Evolutionary conservation across 1,139 yeast genomes (phyloP).

Genomic region (Arxiozyma heterogenica): DNA sequence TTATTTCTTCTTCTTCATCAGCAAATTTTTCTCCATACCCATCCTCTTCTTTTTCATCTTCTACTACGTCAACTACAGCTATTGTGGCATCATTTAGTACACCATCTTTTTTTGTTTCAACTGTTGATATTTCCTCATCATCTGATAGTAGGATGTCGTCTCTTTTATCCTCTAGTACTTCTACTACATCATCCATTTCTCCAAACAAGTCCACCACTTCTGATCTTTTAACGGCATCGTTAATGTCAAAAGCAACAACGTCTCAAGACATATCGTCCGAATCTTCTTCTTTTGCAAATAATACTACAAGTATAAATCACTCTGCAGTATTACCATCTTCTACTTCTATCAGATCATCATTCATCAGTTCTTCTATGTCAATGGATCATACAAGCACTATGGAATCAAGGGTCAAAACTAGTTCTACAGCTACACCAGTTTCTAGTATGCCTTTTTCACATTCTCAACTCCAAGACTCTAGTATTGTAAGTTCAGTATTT

Average conservation of each 20-base stretch:
- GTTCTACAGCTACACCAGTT: background rate
- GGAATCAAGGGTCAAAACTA: no score
- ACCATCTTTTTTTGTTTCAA: no score
- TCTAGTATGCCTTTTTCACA: background rate
- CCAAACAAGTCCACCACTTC: background rate
- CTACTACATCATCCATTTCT: background rate
- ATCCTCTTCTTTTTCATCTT: no score
- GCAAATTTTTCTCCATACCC: no score
- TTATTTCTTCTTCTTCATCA: no score
- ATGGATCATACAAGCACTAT: background rate
- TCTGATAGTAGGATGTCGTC: background rate
- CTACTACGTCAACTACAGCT: no score
- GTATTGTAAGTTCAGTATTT: background rate
- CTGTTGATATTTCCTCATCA: no score
- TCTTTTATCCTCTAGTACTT: background rate
- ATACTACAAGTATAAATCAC: background rate
- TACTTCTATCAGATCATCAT: background rate
- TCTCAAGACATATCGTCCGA: background rate
- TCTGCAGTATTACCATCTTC: background rate
- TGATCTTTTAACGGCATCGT: background rate
- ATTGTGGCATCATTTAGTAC: no score
- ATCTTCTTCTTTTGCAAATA: background rate
- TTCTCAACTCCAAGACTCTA: background rate
- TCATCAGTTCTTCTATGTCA: background rate
- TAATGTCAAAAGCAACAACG: no score